Percentiles rank a stretch among this genome's conserved stretches.
Conservation (phyloP, 106 monocot genomes). For the Allium fistulosum region DNA sequence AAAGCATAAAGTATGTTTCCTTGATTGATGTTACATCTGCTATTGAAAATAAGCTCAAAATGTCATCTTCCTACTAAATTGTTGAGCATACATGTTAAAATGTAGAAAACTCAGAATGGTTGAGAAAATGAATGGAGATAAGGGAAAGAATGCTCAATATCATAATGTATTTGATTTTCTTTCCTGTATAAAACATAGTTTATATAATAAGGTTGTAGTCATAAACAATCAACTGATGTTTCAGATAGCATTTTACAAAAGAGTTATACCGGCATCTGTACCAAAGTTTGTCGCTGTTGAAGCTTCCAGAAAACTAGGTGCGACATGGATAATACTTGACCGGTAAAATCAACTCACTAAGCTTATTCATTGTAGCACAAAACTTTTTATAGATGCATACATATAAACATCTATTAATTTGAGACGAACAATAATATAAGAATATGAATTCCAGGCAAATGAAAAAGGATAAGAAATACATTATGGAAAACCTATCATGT, state of each 20-base stretch:
- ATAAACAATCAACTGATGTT: background rate
- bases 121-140: background rate
- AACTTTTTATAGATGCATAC: no score
- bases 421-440: background rate
- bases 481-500: conserved; percentile 36
- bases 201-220: background rate
- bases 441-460: conserved; percentile 21
- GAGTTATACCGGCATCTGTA: conserved; percentile 23
- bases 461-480: conserved; percentile 40
- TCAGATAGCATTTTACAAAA: conserved; percentile 26
- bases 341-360: conserved; percentile 8
- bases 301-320: conserved; percentile 16
- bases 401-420: background rate
- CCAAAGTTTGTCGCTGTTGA: conserved; percentile 32
- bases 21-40: background rate
- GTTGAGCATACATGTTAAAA: background rate
- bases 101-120: background rate
- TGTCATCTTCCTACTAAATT: background rate
- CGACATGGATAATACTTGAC: conserved; percentile 49
- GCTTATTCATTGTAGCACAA: no score
- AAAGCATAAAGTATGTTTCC: conserved; percentile 12
- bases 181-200: background rate
- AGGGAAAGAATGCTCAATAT: no score
- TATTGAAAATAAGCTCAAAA: background rate
- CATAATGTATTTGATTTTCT: background rate